phyloP scores from a whole-genome alignment of 495 filamentous ascomycete species.

The Penicillium silybi region DNA sequence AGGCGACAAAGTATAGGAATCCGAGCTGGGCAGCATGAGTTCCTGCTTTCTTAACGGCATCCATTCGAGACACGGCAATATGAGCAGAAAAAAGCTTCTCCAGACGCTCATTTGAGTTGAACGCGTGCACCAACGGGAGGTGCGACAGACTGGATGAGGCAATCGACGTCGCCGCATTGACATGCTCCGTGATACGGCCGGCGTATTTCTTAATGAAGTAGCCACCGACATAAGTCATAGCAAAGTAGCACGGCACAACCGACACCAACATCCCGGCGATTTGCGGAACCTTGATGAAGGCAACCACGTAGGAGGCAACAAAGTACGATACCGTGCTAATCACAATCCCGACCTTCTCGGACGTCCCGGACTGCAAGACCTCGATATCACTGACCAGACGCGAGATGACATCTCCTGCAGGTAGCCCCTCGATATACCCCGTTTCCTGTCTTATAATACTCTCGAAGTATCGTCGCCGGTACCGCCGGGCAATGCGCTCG shows the following conservation, averaged over 20 bases:
- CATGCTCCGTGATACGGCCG: slow-evolving; percentile 42
- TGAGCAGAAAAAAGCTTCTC: slow-evolving; percentile 48
- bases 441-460: slow-evolving; percentile 56
- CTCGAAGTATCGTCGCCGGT: slow-evolving; percentile 55
- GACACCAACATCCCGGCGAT: slow-evolving; percentile 46
- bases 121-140: slow-evolving; percentile 44
- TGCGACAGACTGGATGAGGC: slow-evolving; percentile 45
- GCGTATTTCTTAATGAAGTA: slow-evolving; percentile 56
- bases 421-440: slow-evolving; percentile 52
- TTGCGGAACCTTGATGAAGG: slow-evolving; percentile 53
- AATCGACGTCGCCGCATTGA: slow-evolving; percentile 43
- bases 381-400: slow-evolving; percentile 56
- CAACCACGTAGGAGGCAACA: slow-evolving; percentile 56
- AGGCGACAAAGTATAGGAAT: slow-evolving; percentile 60
- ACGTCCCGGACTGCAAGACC: slow-evolving; percentile 56
- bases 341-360: slow-evolving; percentile 62
- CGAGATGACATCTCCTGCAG: slow-evolving; percentile 54
- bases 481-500: slow-evolving; percentile 58
- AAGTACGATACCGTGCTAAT: slow-evolving; percentile 58
- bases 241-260: slow-evolving; percentile 60
- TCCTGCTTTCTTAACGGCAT: slow-evolving; percentile 56
- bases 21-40: slow-evolving; percentile 55
- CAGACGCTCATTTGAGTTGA: slow-evolving; percentile 39
- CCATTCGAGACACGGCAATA: slow-evolving; percentile 40
- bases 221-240: slow-evolving; percentile 58